Conservation (phyloP, 352 stramenopile species). For the Phytophthora europaea region DNA sequence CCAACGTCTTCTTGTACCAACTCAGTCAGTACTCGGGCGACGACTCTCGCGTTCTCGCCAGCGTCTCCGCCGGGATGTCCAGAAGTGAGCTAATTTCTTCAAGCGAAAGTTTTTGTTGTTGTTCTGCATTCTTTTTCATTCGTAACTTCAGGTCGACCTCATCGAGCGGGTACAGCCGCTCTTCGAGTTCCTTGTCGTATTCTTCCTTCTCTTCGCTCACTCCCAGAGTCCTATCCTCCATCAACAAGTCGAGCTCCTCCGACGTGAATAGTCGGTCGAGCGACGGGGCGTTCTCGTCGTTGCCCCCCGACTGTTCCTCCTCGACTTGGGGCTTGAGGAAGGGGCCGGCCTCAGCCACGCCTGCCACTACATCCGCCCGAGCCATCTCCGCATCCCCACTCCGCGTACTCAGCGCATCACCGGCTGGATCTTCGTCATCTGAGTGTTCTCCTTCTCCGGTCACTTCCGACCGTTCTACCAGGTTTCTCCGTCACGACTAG, state of each 20-base stretch:
- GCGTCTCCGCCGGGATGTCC: neutral
- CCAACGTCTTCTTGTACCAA: neutral
- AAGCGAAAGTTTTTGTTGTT: neutral
- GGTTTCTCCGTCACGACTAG: too few species aligned
- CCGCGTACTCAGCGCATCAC: too few species aligned
- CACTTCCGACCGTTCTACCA: too few species aligned
- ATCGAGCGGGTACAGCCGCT: constrained; percentile 10
- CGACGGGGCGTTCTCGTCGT: neutral
- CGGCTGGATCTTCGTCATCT: too few species aligned
- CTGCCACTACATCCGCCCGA: too few species aligned
- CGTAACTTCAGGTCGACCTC: constrained; percentile 1
- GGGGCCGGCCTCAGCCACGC: neutral
- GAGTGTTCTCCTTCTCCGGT: too few species aligned
- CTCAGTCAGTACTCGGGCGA: constrained; percentile 1
- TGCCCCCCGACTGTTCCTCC: too few species aligned
- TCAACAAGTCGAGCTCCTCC: neutral
- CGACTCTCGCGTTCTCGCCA: neutral
- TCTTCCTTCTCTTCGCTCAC: neutral
- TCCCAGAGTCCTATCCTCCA: too few species aligned
- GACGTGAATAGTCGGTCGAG: neutral
- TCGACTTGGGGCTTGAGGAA: too few species aligned
- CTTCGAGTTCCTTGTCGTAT: constrained; percentile 5
- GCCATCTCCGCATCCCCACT: too few species aligned
- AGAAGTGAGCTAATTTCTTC: neutral
- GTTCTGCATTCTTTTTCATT: constrained; percentile 3